Evolutionary conservation across 345 rosid genomes (phyloP).

Genomic region (Nephelium lappaceum): DNA sequence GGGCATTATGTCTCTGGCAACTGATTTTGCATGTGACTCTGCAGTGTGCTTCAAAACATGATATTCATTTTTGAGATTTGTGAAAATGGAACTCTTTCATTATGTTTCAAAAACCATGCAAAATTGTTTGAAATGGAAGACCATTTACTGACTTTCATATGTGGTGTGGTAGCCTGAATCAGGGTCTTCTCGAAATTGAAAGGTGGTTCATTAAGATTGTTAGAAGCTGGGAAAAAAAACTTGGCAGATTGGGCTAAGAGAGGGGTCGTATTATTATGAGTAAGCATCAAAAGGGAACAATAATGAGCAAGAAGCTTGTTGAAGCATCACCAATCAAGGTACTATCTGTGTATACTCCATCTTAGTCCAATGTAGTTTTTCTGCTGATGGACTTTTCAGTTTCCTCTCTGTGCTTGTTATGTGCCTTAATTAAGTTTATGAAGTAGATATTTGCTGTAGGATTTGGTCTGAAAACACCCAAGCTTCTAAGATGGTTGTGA

Average conservation of each 20-base stretch:
- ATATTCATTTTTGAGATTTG: conserved; percentile 1
- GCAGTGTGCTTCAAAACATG: not conserved
- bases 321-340: conserved; percentile 47
- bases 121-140: not conserved
- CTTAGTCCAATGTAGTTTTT: not conserved
- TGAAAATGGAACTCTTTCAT: not conserved
- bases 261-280: conserved; percentile 29
- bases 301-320: conserved; percentile 32
- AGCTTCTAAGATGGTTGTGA: not conserved
- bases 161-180: conserved; percentile 19
- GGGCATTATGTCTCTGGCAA: not conserved
- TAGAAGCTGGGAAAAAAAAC: conserved; percentile 9
- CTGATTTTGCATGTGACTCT: not conserved
- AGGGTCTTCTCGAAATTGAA: not conserved
- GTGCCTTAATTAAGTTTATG: not conserved
- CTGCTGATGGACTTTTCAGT: conserved; percentile 7
- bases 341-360: conserved; percentile 8
- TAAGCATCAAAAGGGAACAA: conserved; percentile 41
- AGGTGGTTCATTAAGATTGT: conserved; percentile 11
- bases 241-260: conserved; percentile 6
- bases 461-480: not conserved
- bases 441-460: not conserved
- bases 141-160: not conserved
- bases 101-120: not conserved
- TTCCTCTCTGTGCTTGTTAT: not conserved